Base-by-base conservation (phyloP, 495 filamentous ascomycete genomes). In the Penicillium ucsense region DNA sequence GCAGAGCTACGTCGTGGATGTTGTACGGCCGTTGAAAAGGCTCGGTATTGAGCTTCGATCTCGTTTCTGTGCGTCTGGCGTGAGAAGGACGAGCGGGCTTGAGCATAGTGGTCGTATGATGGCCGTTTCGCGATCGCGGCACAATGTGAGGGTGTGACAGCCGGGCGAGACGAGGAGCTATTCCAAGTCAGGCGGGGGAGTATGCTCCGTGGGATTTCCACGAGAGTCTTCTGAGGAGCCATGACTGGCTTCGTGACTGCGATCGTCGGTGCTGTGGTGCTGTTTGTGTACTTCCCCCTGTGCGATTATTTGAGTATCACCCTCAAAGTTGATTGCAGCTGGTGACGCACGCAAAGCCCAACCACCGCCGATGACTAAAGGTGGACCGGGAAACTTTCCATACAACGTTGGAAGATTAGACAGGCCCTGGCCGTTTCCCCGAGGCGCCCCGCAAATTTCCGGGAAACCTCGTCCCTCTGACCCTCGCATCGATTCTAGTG, bases 161-260 rank as follows among this genome's bases (percentile, higher is more conserved):
- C 54, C 29, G 64, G 60, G 3, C 68, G 63, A n/a, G 67, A 56
- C 12, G 65, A 66, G 34, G 66, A 58, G 33, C 66, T 63, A 52
- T 69, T 72, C 70, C 70, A 72, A 10, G 66, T 68, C 46, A 71
- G 53, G 37, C 68, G 70, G 42, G 70, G 68, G 35, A 72, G 61
- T n/a, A 72, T 56, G 38, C 51, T 67, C 37, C 65, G 63, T 35
- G 66, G 65, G 39, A 72, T 60, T 51, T 70, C 65, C 11, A 55
- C 57, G 48, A 71, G 62, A 34, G 63, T 51, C 44, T 70, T 70
- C 45, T 60, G 65, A 20, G 62, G 52, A 38, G 63, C 58, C 68
- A 72, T 72, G 11, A 36, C 37, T 38, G 31, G 20, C 20, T 20
- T 20, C 20, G 20, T 20, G 20, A 20, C 20, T 20, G 20, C 20